Evolutionary conservation across 331 rosid genomes (phyloP), one percentile per base, ranked within the genome.

Genomic region (Malus hybrid): DNA sequence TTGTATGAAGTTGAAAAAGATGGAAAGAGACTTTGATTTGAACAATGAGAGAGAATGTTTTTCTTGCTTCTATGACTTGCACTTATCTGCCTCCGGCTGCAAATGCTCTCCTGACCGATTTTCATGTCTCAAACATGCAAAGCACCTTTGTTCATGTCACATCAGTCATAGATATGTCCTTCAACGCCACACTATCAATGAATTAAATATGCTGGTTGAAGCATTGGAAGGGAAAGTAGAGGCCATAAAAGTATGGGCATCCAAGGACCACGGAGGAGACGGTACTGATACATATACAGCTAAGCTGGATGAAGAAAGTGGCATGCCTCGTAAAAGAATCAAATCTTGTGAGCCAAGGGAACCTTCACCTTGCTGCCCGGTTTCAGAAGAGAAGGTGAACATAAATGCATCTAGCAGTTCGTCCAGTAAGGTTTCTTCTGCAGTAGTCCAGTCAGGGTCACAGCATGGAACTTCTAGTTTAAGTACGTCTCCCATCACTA

Each of bases 61-160:
- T 79, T 81, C 89, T 71, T 94, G 98, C 88, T 90, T 85, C 87
- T 94, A 94, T 62, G 97, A 94, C 83, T 86, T 94, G 71, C 89
- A 94, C 81, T 83, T 91, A 69, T 91, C 95, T 61, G 93, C 95
- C 31, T 82, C 80, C 28, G 80, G 93, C 60, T 91, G 98, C 85
- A 80, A 84, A 75, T 94, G 97, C 85, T 90, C 98, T 60, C 95
- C 85, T 20, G 85, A 86, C 60, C 82, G 78, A 74, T 90, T 80
- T 80, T 91, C 98, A 79, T 94, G 98, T 79, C 96, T 94, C 66
- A 86, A 80, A 71, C 97, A 94, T 78, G 83, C 88, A 76, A 83
- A 79, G 72, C 78, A 39, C 39, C 74, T 93, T 73, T 93, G 97
- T 81, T 86, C 88, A 1, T 93, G 97, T 20, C 90, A 73, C 67